These are phyloP conservation scores for Lactuca sativa DNA, from an alignment of 129 eudicot species.

Conservation along the genomic window DNA sequence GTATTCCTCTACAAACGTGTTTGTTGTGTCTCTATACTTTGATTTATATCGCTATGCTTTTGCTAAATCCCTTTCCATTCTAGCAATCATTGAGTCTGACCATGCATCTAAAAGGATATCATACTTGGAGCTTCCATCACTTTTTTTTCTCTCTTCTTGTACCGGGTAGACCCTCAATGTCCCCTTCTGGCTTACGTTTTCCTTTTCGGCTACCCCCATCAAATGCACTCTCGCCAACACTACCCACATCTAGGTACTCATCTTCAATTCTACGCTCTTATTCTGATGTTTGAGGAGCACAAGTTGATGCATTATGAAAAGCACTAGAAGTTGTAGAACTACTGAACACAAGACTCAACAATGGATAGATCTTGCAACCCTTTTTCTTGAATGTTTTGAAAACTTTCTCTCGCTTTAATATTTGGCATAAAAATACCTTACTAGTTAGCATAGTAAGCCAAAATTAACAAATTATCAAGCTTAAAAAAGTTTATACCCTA, in stretches of 20 bases:
- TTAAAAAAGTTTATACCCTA: no score
- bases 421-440: no score
- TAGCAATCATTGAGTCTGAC: slow-evolving; percentile 1
- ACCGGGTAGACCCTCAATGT: neutral
- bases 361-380: slow-evolving; percentile 8
- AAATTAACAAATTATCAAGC: no score
- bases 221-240: neutral
- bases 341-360: no score
- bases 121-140: no score
- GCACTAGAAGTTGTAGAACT: neutral
- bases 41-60: neutral
- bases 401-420: slow-evolving; percentile 9
- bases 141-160: no score
- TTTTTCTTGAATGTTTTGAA: slow-evolving; percentile 9
- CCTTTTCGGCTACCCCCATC: no score
- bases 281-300: neutral
- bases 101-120: no score
- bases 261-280: neutral
- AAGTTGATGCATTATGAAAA: neutral
- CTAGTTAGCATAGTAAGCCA: no score
- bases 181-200: neutral
- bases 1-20: neutral
- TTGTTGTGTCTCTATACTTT: neutral
- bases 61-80: neutral
- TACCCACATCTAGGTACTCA: no score